Conservation (phyloP, 2,329 filamentous ascomycete genomes). For the Colletotrichum falcatum region DNA sequence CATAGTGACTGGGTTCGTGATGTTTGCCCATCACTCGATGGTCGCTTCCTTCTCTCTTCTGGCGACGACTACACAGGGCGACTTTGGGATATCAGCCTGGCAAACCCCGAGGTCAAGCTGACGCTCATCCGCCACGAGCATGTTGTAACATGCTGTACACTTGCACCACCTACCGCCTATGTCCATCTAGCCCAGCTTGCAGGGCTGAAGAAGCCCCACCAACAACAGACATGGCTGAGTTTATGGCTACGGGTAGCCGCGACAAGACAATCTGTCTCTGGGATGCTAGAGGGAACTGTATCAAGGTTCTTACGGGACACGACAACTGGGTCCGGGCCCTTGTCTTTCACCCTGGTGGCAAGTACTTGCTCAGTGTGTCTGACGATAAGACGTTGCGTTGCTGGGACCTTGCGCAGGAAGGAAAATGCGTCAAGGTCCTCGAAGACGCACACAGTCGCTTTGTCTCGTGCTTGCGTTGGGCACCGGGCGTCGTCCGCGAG, state of each 20-base stretch:
- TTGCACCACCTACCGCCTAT: conserved; percentile 85
- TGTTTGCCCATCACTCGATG: conserved; percentile 84
- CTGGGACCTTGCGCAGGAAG: conserved; percentile 94
- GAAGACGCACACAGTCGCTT: conserved; percentile 85
- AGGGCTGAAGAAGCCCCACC: conserved; percentile 86
- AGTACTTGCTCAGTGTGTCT: conserved; percentile 85
- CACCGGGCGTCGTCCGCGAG: conserved; percentile 78
- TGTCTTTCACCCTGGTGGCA: conserved; percentile 91
- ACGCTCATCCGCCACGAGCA: conserved; percentile 90
- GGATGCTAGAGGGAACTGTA: conserved; percentile 85
- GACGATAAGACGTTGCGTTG: conserved; percentile 95
- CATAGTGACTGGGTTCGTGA: conserved; percentile 94
- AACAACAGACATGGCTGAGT: conserved; percentile 81
- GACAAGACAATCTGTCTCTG: conserved; percentile 93
- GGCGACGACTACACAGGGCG: conserved; percentile 85
- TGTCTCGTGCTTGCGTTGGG: conserved; percentile 88
- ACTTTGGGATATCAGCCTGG: conserved; percentile 84
- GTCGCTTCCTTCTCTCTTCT: conserved; percentile 83
- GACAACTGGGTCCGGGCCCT: conserved; percentile 94
- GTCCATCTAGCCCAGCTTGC: conserved; percentile 81
- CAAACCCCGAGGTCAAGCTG: conserved; percentile 77
- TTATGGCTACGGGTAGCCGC: conserved; percentile 87
- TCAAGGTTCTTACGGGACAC: conserved; percentile 87
- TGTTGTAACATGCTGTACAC: conserved; percentile 84
- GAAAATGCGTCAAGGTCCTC: conserved; percentile 88